These are phyloP conservation scores for Biscogniauxia sp. DNA, from an alignment of 2,329 filamentous ascomycete genomes.

Conservation along the genomic window DNA sequence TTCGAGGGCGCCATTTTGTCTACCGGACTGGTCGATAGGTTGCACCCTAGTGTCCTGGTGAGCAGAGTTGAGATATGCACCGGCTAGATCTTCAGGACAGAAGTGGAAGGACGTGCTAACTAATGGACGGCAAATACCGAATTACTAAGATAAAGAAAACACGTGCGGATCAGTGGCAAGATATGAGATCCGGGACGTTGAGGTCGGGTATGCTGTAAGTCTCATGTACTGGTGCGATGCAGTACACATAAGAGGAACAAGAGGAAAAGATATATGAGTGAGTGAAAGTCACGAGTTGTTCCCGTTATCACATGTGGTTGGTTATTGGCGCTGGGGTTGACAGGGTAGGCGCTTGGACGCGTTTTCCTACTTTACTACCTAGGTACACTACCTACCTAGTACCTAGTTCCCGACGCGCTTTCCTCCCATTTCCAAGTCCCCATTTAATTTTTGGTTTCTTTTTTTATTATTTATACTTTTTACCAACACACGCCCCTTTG, in stretches of 20 bases:
- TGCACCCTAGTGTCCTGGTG: background rate
- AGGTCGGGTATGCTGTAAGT: too few relatives aligned
- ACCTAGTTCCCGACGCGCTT: conserved; percentile 15
- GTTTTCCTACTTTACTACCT: too few relatives aligned
- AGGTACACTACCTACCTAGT: too few relatives aligned
- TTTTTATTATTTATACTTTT: too few relatives aligned
- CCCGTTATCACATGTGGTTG: background rate
- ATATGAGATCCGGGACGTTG: too few relatives aligned
- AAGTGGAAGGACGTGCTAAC: background rate
- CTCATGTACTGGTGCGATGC: too few relatives aligned
- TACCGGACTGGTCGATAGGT: background rate
- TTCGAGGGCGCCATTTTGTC: conserved; percentile 39
- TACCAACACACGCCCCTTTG: background rate
- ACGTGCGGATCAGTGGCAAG: too few relatives aligned
- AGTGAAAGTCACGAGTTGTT: background rate
- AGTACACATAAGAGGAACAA: too few relatives aligned
- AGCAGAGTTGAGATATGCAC: background rate
- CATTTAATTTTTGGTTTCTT: conserved; percentile 1
- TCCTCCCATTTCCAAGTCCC: conserved; percentile 11
- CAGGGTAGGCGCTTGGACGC: conserved; percentile 17
- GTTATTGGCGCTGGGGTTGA: background rate
- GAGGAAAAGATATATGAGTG: background rate
- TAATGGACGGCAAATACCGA: too few relatives aligned
- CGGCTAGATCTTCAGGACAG: background rate
- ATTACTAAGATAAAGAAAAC: too few relatives aligned